These are phyloP conservation scores for Apiospora koreana DNA, from an alignment of 2,329 filamentous ascomycete genomes.

Conservation along the genomic window DNA sequence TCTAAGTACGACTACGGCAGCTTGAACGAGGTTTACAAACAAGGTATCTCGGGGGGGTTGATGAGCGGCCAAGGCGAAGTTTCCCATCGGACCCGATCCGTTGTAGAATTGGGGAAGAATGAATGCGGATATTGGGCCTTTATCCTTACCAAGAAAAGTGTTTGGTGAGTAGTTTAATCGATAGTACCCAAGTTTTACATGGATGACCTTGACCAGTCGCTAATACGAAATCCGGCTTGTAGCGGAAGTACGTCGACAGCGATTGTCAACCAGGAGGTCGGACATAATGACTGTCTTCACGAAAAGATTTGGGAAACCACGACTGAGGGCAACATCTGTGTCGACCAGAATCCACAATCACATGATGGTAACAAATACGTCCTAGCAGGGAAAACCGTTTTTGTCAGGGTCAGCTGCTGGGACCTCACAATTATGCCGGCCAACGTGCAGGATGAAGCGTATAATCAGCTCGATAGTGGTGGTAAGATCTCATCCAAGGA, in stretches of 20 bases:
- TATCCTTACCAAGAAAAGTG: background rate
- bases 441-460: background rate
- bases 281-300: background rate
- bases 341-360: background rate
- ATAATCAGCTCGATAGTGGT: background rate
- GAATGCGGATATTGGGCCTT: background rate
- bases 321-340: background rate
- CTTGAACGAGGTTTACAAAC: background rate
- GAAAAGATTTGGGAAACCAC: background rate
- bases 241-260: background rate
- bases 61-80: background rate
- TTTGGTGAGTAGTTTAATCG: background rate
- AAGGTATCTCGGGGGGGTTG: background rate
- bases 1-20: background rate
- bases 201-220: background rate
- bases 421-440: background rate
- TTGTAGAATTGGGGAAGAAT: background rate
- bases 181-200: too few species aligned
- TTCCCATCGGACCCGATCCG: background rate
- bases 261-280: background rate
- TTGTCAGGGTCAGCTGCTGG: background rate
- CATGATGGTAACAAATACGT: background rate
- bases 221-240: background rate
- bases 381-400: background rate
- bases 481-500: background rate